phyloP scores from a whole-genome alignment of 441 rosid genomes.

The Populus trichocarpa region DNA sequence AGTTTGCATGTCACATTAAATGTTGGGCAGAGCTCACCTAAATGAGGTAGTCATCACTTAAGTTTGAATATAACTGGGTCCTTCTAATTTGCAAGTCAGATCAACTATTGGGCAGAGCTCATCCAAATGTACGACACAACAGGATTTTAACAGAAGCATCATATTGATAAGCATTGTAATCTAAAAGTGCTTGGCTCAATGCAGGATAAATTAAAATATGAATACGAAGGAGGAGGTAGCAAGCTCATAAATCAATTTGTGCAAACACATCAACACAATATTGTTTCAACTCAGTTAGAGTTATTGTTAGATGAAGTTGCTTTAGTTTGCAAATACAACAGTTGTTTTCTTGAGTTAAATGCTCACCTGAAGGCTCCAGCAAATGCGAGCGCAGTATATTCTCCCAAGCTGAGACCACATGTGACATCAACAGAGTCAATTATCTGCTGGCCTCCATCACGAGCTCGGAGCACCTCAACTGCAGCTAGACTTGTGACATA shows the following conservation, averaged over 20 bases:
- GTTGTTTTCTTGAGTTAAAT: background rate
- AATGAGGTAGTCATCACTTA: background rate
- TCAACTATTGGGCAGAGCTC: background rate
- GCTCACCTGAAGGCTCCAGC: constrained; percentile 91
- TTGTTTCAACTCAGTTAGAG: background rate
- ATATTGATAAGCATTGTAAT: background rate
- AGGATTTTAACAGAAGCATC: background rate
- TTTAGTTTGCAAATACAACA: background rate
- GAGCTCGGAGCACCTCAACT: constrained; percentile 82
- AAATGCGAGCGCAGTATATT: constrained; percentile 95
- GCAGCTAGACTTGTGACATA: constrained; percentile 99
- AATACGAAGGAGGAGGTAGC: background rate
- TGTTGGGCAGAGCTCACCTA: too few species aligned
- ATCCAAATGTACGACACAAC: background rate
- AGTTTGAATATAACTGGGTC: background rate
- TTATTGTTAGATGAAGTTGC: background rate
- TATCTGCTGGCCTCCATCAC: constrained; percentile 83
- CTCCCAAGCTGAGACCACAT: constrained; percentile 98
- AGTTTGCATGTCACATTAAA: background rate
- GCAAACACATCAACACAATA: background rate
- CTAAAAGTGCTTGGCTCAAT: background rate
- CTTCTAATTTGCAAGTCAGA: background rate
- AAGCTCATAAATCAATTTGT: background rate
- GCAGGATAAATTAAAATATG: background rate
- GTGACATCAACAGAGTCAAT: constrained; percentile 92